Conservation (phyloP, 805 yeast species). For the Candida manassasensis region DNA sequence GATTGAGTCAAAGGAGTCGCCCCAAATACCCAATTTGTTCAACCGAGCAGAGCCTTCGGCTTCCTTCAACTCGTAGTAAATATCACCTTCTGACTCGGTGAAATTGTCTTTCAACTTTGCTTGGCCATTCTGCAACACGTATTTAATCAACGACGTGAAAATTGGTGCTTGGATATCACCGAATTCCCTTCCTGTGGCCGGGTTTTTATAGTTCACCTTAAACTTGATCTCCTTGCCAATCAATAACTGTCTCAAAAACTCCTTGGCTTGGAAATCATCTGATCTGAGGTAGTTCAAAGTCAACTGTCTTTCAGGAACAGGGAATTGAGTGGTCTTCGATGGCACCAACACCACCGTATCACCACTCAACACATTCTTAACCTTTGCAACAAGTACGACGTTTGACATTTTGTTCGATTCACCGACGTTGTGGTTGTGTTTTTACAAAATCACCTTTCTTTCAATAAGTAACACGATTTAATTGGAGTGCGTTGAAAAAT, state of each 20-base stretch:
- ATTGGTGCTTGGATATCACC: constrained; percentile 68
- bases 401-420: background rate
- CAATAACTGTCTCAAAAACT: constrained; percentile 53
- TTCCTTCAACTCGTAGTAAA: constrained; percentile 31
- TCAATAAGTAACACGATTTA: too few species aligned
- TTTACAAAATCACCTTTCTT: background rate
- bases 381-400: constrained; percentile 47
- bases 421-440: too few species aligned
- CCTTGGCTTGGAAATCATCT: constrained; percentile 59
- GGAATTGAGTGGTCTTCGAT: constrained; percentile 35
- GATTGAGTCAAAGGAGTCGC: constrained; percentile 10
- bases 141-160: constrained; percentile 54
- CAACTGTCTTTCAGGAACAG: constrained; percentile 53
- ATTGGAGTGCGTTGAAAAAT: too few species aligned
- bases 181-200: constrained; percentile 54
- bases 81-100: constrained; percentile 36
- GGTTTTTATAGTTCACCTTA: constrained; percentile 49
- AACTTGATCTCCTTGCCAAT: constrained; percentile 64
- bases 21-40: constrained; percentile 59
- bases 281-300: constrained; percentile 60
- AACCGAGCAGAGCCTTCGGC: constrained; percentile 48
- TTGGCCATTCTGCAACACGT: constrained; percentile 52
- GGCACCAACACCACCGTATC: constrained; percentile 66
- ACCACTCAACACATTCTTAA: constrained; percentile 65
- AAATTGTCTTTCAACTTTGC: constrained; percentile 59